Evolutionary conservation across 345 rosid genomes (phyloP), one percentile per base, ranked within the genome.

Genomic region (Anastatica hierochuntica): DNA sequence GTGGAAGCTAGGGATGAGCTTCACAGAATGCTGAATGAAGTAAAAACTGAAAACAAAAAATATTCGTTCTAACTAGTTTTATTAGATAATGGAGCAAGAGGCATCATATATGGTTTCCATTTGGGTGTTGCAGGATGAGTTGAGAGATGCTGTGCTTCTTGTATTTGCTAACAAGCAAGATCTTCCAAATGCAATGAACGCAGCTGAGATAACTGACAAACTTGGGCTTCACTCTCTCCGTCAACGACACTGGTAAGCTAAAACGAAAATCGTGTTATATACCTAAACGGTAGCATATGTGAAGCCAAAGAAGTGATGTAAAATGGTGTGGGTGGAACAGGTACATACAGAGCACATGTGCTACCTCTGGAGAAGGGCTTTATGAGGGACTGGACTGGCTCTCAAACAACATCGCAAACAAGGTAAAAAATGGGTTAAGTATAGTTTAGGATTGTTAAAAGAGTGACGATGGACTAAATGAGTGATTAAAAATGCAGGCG

Each of bases 341-440:
- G 96, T 88, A 88, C 66, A 88, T 88, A 67, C 96, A 87, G 79
- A 87, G 96, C 75, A 84, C 96, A 42, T 87, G 94, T 53, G 96
- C 96, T 60, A 88, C 96, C 29, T 88, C 96, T 7, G 96, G 96
- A 55, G 96, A 88, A 74, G 96, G 96, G 23, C 76, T 88, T 55
- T 88, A 84, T 0, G 94, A 88, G 77, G 96, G 96, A 38, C 77
- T 88, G 45, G 96, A 88, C 68, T 88, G 96, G 96, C 94, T 88
- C 68, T 88, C 96, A 5, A 88, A 84, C 84, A 88, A 88, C 67
- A 84, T 88, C 29, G 94, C 90, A 20, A 84, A 71, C 85, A 88
- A 84, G 96, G 96, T 84, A 62, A 16, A n/a, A n/a, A n/a, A n/a
- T n/a, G n/a, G n/a, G n/a, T n/a, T n/a, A n/a, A n/a, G n/a, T n/a